phyloP scores from a whole-genome alignment of 1,139 yeast genomes.

The Magnusiomyces suaveolens region DNA sequence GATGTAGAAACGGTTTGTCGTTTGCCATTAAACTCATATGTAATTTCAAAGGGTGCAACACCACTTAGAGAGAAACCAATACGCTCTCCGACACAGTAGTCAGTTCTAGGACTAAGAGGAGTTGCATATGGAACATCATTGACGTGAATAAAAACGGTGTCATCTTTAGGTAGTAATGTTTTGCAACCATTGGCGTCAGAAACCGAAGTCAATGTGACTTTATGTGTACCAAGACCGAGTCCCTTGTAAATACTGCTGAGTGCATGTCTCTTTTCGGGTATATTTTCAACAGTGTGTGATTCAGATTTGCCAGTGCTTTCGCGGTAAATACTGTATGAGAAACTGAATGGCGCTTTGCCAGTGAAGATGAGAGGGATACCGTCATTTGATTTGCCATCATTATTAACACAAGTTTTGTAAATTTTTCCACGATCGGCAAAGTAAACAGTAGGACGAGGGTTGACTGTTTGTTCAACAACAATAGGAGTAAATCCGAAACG shows the following conservation, averaged over 20 bases:
- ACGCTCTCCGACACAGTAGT: slow-evolving; percentile 88
- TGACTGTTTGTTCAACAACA: slow-evolving; percentile 49
- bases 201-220: slow-evolving; percentile 47
- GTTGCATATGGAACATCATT: slow-evolving; percentile 69
- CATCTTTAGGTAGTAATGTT: slow-evolving; percentile 32
- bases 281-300: slow-evolving; percentile 30
- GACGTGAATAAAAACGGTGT: slow-evolving; percentile 42
- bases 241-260: slow-evolving; percentile 37
- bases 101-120: slow-evolving; percentile 35
- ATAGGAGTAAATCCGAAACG: slow-evolving; percentile 32
- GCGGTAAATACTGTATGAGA: slow-evolving; percentile 46
- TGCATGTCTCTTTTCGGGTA: slow-evolving; percentile 30
- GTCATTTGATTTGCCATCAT: slow-evolving; percentile 27
- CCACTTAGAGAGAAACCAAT: slow-evolving; percentile 71
- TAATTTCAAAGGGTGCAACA: slow-evolving; percentile 64
- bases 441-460: slow-evolving; percentile 48
- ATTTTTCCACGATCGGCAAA: slow-evolving; percentile 43
- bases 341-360: slow-evolving; percentile 58
- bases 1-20: slow-evolving; percentile 51
- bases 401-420: slow-evolving; percentile 44
- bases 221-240: slow-evolving; percentile 46
- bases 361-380: slow-evolving; percentile 46
- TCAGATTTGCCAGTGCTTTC: slow-evolving; percentile 43
- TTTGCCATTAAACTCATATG: slow-evolving; percentile 60
- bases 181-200: slow-evolving; percentile 65